Conservation (phyloP, 495 filamentous ascomycete genomes). For the Aspergillus sclerotiicarbonarius region DNA sequence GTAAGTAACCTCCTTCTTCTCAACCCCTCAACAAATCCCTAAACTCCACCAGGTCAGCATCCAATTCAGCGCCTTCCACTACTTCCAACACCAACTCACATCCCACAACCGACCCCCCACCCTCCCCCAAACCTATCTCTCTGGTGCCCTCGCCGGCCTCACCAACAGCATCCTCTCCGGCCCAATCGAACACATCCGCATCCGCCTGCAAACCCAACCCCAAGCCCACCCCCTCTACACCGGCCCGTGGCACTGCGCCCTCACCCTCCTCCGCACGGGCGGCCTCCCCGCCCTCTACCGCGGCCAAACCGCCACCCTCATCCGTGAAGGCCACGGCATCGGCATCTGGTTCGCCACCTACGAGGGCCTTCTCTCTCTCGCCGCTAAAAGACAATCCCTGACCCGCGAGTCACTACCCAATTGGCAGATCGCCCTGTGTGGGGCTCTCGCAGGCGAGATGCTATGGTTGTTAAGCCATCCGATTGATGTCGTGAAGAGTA, state of each 20-base stretch:
- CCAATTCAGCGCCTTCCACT: conserved; percentile 86
- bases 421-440: conserved; percentile 13
- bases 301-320: conserved; percentile 59
- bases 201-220: conserved; percentile 67
- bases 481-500: conserved; percentile 89
- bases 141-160: conserved; percentile 78
- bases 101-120: conserved; percentile 36
- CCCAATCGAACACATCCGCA: conserved; percentile 86
- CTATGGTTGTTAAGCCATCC: conserved; percentile 84
- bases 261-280: conserved; percentile 64
- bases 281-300: conserved; percentile 71
- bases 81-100: conserved; percentile 53
- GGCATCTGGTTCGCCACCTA: conserved; percentile 14
- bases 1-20: conserved; percentile 42
- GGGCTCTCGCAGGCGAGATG: conserved; percentile 64
- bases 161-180: conserved; percentile 73
- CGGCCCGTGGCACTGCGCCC: conserved; percentile 54
- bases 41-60: conserved; percentile 62
- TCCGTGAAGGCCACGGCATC: conserved; percentile 10
- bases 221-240: conserved; percentile 5
- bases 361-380: neutral
- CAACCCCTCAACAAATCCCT: no score
- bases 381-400: neutral
- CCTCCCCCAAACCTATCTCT: conserved; percentile 72
- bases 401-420: neutral